A percentile compares a stretch with the other conserved stretches of the same genome.
Conservation (phyloP, 805 yeast genomes). For the Aciculoconidium aculeatum region DNA sequence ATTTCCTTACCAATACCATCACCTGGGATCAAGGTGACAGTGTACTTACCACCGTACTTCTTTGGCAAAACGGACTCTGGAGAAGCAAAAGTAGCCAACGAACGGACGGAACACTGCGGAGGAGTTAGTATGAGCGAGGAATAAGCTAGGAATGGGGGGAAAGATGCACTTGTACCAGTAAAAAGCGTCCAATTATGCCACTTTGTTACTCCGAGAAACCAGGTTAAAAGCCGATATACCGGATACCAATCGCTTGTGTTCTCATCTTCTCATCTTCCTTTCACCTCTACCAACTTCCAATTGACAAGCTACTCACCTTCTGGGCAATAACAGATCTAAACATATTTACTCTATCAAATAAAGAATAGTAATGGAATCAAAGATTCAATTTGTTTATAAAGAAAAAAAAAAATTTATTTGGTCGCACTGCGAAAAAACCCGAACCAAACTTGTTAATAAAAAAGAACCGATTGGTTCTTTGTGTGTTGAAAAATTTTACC, state of each 20-base stretch:
- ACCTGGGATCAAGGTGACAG: slow-evolving; percentile 94
- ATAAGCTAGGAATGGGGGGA: slow-evolving; percentile 1
- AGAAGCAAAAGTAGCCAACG: slow-evolving; percentile 52
- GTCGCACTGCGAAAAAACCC: too few species aligned
- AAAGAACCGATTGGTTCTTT: too few species aligned
- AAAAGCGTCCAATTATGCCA: too few species aligned
- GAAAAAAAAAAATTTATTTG: slow-evolving; percentile 3
- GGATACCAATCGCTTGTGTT: too few species aligned
- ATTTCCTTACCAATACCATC: slow-evolving; percentile 98
- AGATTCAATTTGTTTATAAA: slow-evolving; percentile 1
- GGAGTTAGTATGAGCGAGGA: slow-evolving; percentile 26
- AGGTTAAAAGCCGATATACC: too few species aligned
- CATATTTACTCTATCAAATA: slow-evolving; percentile 10
- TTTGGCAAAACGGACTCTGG: slow-evolving; percentile 70
- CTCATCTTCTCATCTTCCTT: too few species aligned
- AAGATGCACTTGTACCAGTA: too few species aligned
- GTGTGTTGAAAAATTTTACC: too few species aligned
- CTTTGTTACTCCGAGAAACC: too few species aligned
- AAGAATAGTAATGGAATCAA: slow-evolving; percentile 3
- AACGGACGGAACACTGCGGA: slow-evolving; percentile 32
- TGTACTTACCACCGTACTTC: slow-evolving; percentile 91
- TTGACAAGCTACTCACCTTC: slow-evolving; percentile 15
- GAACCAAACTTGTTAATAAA: too few species aligned
- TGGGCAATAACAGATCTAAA: slow-evolving; percentile 17
- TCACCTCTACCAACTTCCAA: slow-evolving; percentile 3